Evolutionary conservation across 169 alveolate genomes (phyloP).

Genomic region (Cryptosporidium meleagridis): DNA sequence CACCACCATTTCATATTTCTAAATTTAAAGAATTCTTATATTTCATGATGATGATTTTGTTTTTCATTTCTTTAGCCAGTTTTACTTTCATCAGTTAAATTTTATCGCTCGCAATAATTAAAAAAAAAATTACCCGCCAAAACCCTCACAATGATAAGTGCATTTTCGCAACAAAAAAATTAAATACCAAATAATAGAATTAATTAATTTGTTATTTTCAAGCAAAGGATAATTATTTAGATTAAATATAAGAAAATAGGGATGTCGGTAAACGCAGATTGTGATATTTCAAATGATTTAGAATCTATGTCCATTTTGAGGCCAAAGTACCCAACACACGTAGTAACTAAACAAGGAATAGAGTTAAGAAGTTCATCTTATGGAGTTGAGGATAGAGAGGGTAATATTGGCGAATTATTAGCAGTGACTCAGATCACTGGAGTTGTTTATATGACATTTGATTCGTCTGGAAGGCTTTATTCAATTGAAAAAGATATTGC

Average conservation of each 20-base stretch:
- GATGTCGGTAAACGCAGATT: background rate
- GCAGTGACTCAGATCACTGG: slow-evolving; percentile 63
- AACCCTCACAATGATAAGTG: background rate
- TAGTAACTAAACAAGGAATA: slow-evolving; percentile 35
- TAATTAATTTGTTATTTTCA: background rate
- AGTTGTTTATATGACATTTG: slow-evolving; percentile 68
- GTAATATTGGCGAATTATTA: slow-evolving; percentile 49
- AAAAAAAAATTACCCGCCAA: background rate
- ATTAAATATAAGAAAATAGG: background rate
- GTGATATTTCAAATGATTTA: background rate
- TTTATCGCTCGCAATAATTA: background rate
- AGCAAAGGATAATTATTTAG: background rate
- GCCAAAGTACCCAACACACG: slow-evolving; percentile 73
- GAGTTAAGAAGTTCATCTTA: slow-evolving; percentile 58
- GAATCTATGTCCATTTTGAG: slow-evolving; percentile 24
- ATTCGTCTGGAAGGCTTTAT: slow-evolving; percentile 64
- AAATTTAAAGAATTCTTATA: background rate
- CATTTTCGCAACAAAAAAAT: background rate
- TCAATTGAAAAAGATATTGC: slow-evolving; percentile 33
- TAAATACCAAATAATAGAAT: background rate
- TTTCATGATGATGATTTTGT: background rate
- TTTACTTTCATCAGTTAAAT: background rate
- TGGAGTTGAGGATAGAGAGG: slow-evolving; percentile 61
- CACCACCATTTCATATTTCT: no score
- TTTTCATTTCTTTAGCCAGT: no score